A percentile compares a stretch with the other conserved stretches of the same genome.
phyloP scores from a whole-genome alignment of 805 yeast species.

The Ogataea nitratoaversa region DNA sequence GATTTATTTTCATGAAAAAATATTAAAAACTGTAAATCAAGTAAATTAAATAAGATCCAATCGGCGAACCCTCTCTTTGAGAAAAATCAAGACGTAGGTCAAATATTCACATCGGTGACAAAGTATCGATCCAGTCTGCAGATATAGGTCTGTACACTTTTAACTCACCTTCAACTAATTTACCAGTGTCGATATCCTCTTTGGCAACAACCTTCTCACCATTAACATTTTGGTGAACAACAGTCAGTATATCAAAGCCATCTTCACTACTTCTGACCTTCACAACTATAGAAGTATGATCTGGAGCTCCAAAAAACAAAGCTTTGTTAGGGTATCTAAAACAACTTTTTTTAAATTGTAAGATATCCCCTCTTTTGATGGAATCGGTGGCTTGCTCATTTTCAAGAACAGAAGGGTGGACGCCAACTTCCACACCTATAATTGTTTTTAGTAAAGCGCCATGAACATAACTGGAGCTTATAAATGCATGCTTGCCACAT shows the following conservation, averaged over 20 bases:
- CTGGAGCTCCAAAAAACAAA: conserved; percentile 44
- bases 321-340: conserved; percentile 36
- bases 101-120: conserved; percentile 22
- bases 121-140: conserved; percentile 38
- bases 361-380: conserved; percentile 50
- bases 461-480: conserved; percentile 42
- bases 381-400: conserved; percentile 33
- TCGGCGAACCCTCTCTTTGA: too few relatives aligned
- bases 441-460: conserved; percentile 34
- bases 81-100: too few relatives aligned
- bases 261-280: conserved; percentile 28
- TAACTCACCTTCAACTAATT: conserved; percentile 40
- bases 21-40: too few relatives aligned
- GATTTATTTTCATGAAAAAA: too few relatives aligned
- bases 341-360: conserved; percentile 42
- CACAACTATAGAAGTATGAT: conserved; percentile 44
- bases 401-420: background rate
- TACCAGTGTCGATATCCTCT: conserved; percentile 36
- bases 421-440: conserved; percentile 15
- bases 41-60: too few relatives aligned
- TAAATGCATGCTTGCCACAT: conserved; percentile 56
- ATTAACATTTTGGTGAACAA: conserved; percentile 49
- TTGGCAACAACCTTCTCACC: conserved; percentile 37
- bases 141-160: conserved; percentile 46
- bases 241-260: conserved; percentile 23